Percentiles rank a stretch among this genome's conserved stretches.
phyloP scores from a whole-genome alignment of 768 basidiomycete genomes.

The Grammothele lineata region DNA sequence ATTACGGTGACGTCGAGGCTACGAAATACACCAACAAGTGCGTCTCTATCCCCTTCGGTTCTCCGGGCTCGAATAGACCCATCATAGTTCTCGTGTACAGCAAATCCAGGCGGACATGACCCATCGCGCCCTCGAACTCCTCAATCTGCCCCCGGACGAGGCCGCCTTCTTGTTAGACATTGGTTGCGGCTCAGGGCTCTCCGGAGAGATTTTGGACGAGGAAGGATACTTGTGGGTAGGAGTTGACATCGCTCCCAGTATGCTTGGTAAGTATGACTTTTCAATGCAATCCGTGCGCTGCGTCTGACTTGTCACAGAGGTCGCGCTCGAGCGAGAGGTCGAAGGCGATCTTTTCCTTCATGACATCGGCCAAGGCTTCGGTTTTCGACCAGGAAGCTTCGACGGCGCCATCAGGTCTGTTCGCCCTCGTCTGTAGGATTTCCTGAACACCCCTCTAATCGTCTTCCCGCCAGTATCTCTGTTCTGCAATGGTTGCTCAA shows the following conservation, averaged over 20 bases:
- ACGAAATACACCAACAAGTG: conserved; percentile 97
- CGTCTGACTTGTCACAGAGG: conserved; percentile 51
- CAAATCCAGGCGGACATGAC: conserved; percentile 98
- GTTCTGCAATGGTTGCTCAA: conserved; percentile 99
- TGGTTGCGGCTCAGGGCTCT: conserved; percentile 95
- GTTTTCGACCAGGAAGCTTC: conserved; percentile 94
- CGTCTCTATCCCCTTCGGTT: too few relatives aligned
- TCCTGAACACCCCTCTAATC: background rate
- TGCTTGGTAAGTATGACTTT: conserved; percentile 68
- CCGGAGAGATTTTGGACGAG: conserved; percentile 94
- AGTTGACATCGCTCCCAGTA: conserved; percentile 91
- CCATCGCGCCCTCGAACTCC: conserved; percentile 86
- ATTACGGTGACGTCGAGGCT: conserved; percentile 94
- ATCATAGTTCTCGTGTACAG: conserved; percentile 83
- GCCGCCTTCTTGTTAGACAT: conserved; percentile 90
- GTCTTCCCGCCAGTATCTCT: conserved; percentile 68
- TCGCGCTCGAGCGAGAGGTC: conserved; percentile 91
- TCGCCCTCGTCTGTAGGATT: background rate
- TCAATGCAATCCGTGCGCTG: background rate
- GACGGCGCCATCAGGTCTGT: conserved; percentile 93
- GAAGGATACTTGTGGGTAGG: conserved; percentile 93
- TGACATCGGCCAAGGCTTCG: conserved; percentile 97
- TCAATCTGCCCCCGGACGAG: conserved; percentile 75
- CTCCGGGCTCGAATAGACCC: too few relatives aligned
- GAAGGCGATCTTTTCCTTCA: conserved; percentile 96